Conservation (phyloP, 495 filamentous ascomycete species). For the Peziza echinospora region DNA sequence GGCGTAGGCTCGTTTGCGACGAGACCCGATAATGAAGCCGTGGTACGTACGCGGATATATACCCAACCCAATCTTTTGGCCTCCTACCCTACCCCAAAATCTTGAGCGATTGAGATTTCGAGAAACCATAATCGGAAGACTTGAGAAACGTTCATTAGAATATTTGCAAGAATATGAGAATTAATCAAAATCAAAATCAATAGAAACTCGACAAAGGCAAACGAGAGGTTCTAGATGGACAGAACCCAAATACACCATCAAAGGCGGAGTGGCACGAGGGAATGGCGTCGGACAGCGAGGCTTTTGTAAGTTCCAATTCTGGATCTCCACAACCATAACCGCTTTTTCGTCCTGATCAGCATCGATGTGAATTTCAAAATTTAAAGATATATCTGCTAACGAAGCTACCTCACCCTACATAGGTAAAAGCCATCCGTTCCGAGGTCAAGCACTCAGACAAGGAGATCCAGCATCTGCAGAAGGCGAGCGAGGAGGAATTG, state of each 20-base stretch:
- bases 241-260: constrained; percentile 8
- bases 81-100: too few relatives aligned
- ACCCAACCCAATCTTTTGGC: too few relatives aligned
- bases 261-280: constrained; percentile 17
- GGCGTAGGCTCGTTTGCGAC: not conserved
- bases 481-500: constrained; percentile 25
- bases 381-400: not conserved
- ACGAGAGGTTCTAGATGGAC: constrained; percentile 10
- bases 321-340: too few relatives aligned
- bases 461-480: constrained; percentile 30
- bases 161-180: too few relatives aligned
- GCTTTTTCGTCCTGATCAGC: not conserved
- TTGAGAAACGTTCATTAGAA: too few relatives aligned
- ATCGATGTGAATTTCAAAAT: too few relatives aligned
- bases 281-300: constrained; percentile 16
- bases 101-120: too few relatives aligned
- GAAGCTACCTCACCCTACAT: not conserved
- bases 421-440: constrained; percentile 45
- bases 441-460: constrained; percentile 27
- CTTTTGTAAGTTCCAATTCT: constrained; percentile 15
- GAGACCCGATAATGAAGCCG: constrained; percentile 16
- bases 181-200: too few relatives aligned
- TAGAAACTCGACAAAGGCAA: constrained; percentile 17
- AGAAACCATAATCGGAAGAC: too few relatives aligned
- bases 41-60: constrained; percentile 9